Percentiles rank a stretch among this genome's conserved stretches.
These are phyloP conservation scores for Luffa aegyptiaca DNA, from an alignment of 306 rosid genomes.

Conservation along the genomic window DNA sequence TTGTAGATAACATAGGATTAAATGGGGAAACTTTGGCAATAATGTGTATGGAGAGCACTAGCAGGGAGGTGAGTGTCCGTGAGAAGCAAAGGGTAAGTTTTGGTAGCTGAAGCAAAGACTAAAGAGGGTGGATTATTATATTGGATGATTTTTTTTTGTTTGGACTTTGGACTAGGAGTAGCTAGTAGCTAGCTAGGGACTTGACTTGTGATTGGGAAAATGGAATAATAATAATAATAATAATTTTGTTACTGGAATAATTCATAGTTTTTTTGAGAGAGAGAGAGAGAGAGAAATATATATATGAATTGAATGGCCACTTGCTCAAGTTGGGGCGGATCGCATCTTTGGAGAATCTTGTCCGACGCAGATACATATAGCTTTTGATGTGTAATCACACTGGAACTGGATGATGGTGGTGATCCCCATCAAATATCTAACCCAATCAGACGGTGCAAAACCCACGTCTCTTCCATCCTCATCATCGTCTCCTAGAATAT, in stretches of 20 bases:
- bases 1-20: neutral
- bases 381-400: constrained; percentile 75
- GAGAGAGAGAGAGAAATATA: too few species aligned
- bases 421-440: constrained; percentile 22
- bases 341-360: neutral
- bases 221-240: too few species aligned
- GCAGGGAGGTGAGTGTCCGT: neutral
- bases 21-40: neutral
- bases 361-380: neutral
- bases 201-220: neutral
- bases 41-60: neutral
- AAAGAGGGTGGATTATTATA: too few species aligned
- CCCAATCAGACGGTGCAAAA: constrained; percentile 31
- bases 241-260: too few species aligned
- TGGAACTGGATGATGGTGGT: constrained; percentile 4
- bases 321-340: neutral
- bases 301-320: neutral
- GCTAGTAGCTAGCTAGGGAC: too few species aligned
- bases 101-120: neutral
- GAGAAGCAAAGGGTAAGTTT: neutral
- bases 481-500: constrained; percentile 22
- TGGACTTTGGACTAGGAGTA: too few species aligned
- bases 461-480: neutral
- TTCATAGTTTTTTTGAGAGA: too few species aligned
- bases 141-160: too few species aligned